These are phyloP conservation scores for Didymella lethalis DNA, from an alignment of 2,329 filamentous ascomycete genomes.

Conservation along the genomic window DNA sequence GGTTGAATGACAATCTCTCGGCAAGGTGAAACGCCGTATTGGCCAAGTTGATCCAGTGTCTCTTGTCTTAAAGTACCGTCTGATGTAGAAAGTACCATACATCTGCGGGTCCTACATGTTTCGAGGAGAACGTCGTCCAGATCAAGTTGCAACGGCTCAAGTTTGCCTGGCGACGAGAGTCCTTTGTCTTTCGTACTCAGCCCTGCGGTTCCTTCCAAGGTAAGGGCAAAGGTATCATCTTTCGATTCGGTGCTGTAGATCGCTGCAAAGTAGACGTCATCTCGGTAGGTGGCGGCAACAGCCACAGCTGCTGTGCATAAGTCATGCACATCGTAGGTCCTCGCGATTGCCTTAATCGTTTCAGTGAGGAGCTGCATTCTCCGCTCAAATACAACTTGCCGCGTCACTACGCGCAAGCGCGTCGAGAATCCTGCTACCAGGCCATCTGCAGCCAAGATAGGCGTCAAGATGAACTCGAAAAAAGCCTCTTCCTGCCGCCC, in stretches of 20 bases:
- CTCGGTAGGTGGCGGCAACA: background rate
- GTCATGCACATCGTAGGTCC: conserved; percentile 5
- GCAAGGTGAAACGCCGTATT: conserved; percentile 77
- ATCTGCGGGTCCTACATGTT: background rate
- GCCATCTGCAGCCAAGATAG: conserved; percentile 75
- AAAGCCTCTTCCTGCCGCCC: conserved; percentile 78
- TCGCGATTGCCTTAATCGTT: conserved; percentile 12
- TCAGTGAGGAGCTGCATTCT: conserved; percentile 69
- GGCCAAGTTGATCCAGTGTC: conserved; percentile 59
- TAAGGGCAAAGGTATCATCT: background rate
- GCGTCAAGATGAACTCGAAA: conserved; percentile 82
- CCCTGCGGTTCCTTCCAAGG: conserved; percentile 11
- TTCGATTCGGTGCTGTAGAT: conserved; percentile 3
- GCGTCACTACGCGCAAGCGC: conserved; percentile 79
- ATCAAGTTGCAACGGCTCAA: background rate
- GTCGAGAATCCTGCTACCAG: conserved; percentile 78
- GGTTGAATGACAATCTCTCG: conserved; percentile 77
- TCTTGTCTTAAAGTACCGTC: background rate
- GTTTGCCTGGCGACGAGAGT: background rate
- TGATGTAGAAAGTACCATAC: conserved; percentile 2
- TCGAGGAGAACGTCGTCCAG: background rate
- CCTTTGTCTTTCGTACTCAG: background rate
- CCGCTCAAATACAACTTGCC: conserved; percentile 77
- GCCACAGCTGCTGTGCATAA: conserved; percentile 7
- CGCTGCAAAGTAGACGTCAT: conserved; percentile 16